phyloP scores from a whole-genome alignment of 148 eudicot genomes.

The Cornus kousa region DNA sequence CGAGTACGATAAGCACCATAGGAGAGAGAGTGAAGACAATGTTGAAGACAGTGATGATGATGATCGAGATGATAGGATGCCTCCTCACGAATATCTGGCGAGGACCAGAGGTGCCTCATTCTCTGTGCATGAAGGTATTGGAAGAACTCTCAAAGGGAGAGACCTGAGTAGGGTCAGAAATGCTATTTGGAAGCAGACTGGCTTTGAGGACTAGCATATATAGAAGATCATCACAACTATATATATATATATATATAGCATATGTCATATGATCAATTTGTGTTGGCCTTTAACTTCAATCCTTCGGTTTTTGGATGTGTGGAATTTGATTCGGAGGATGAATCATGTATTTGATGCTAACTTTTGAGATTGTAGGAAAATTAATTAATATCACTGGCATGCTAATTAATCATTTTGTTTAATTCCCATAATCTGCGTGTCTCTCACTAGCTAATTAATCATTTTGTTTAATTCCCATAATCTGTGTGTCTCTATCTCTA shows the following conservation, averaged over 20 bases:
- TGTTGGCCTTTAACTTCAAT: not conserved
- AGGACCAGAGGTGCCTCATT: slow-evolving; percentile 54
- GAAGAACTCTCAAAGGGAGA: slow-evolving; percentile 70
- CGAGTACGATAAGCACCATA: slow-evolving; percentile 12
- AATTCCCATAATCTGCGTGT: too few relatives aligned
- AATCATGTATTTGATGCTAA: not conserved
- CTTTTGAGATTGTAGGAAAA: not conserved
- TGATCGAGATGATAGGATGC: slow-evolving; percentile 38
- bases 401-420: not conserved
- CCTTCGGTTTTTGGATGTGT: not conserved
- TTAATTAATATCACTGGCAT: too few relatives aligned
- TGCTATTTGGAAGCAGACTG: slow-evolving; percentile 75
- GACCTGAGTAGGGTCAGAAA: slow-evolving; percentile 72
- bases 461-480: not conserved
- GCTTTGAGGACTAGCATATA: slow-evolving; percentile 53
- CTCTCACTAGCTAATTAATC: too few relatives aligned
- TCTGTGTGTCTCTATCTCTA: too few relatives aligned
- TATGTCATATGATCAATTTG: slow-evolving; percentile 7
- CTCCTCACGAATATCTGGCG: slow-evolving; percentile 72
- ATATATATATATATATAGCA: not conserved
- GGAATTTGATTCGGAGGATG: slow-evolving; percentile 7
- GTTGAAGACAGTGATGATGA: slow-evolving; percentile 14
- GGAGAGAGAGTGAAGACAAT: slow-evolving; percentile 3
- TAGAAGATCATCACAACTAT: not conserved
- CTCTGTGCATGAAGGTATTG: slow-evolving; percentile 73